Percentiles rank a stretch among this genome's conserved stretches.
Evolutionary conservation across 163 green algal genomes (phyloP).

Genomic region (Coccomyxa subellipsoidea): DNA sequence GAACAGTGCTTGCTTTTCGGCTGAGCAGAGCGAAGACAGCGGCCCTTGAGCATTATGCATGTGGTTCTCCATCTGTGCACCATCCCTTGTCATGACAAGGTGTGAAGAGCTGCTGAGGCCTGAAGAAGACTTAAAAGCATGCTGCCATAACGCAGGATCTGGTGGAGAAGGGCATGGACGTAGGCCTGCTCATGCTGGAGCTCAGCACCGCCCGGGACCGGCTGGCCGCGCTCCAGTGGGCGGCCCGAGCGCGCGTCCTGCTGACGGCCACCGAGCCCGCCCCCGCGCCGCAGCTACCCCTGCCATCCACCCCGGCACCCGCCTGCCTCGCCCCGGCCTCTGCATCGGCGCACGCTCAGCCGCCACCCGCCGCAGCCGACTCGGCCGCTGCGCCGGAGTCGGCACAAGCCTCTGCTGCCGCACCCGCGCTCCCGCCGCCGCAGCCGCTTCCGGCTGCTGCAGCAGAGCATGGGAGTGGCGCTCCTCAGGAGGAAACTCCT

Average conservation of each 20-base stretch:
- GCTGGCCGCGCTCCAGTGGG: slow-evolving; percentile 33
- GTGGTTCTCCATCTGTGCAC: too few relatives aligned
- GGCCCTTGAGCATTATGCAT: too few relatives aligned
- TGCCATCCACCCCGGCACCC: background rate
- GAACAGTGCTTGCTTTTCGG: too few relatives aligned
- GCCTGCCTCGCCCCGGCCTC: background rate
- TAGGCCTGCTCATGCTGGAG: slow-evolving; percentile 34
- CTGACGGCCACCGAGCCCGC: slow-evolving; percentile 20
- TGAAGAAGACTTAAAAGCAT: too few relatives aligned
- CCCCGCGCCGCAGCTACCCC: background rate
- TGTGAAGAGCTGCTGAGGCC: too few relatives aligned
- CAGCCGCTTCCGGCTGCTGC: background rate
- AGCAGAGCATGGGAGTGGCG: background rate
- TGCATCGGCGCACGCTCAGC: background rate
- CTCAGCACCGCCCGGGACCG: slow-evolving; percentile 27
- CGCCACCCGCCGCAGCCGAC: background rate
- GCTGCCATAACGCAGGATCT: too few relatives aligned
- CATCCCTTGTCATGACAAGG: too few relatives aligned
- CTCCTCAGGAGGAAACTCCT: background rate
- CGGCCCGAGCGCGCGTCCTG: slow-evolving; percentile 16
- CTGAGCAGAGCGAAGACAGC: too few relatives aligned
- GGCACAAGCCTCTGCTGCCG: background rate
- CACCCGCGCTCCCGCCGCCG: background rate
- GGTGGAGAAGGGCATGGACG: slow-evolving; percentile 23
- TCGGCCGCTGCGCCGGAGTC: background rate